These are phyloP conservation scores for Trametes punicea DNA, from an alignment of 768 basidiomycete genomes.

Conservation along the genomic window DNA sequence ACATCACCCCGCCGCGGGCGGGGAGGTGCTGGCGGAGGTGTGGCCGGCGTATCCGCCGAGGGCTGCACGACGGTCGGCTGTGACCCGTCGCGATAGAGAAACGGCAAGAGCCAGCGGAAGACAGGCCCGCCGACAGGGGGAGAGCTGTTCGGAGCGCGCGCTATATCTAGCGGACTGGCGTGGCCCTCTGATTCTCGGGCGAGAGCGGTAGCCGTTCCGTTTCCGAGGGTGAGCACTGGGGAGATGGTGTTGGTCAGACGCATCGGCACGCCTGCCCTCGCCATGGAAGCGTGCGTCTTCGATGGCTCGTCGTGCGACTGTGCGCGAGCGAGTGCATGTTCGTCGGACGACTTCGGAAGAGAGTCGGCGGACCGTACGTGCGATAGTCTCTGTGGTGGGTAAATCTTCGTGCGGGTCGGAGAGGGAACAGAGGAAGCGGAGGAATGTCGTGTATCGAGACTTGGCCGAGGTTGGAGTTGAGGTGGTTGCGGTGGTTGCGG, in stretches of 20 bases:
- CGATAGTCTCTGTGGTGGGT: background rate
- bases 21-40: conserved; percentile 17
- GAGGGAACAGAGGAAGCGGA: conserved; percentile 2
- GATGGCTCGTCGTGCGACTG: background rate
- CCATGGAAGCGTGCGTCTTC: background rate
- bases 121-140: conserved; percentile 5
- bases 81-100: conserved; percentile 41
- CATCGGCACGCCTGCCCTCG: conserved; percentile 9
- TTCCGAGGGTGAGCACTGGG: conserved; percentile 1
- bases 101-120: conserved; percentile 21
- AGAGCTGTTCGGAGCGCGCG: background rate
- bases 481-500: background rate
- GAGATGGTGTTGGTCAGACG: conserved; percentile 18
- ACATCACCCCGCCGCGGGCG: conserved; percentile 61
- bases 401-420: background rate
- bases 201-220: background rate
- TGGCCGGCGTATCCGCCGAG: conserved; percentile 14
- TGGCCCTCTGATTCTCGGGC: background rate
- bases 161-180: background rate
- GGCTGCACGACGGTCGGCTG: conserved; percentile 25
- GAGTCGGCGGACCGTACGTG: conserved; percentile 15
- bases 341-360: conserved; percentile 5
- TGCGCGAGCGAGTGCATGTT: background rate
- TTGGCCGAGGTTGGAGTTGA: background rate
- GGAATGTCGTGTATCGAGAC: background rate